Conservation (phyloP, 75 land plant genomes). For the Selaginella tamariscina region DNA sequence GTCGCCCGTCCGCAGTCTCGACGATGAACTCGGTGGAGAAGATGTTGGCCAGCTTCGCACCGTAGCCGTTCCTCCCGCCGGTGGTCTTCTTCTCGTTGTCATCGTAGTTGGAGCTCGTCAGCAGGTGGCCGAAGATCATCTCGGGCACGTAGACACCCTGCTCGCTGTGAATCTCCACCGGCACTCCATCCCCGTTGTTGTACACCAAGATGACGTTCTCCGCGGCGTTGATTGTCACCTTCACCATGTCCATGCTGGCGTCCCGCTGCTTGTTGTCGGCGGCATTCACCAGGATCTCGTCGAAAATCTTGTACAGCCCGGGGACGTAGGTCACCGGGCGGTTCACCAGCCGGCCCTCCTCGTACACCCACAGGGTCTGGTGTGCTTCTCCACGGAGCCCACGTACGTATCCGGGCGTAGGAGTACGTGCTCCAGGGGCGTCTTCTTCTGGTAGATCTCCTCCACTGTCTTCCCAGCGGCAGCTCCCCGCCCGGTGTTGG, state of each 20-base stretch:
- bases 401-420: conserved; percentile 94
- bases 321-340: conserved; percentile 59
- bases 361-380: conserved; percentile 79
- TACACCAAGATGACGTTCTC: conserved; percentile 58
- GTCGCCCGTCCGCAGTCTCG: conserved; percentile 86
- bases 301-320: conserved; percentile 97
- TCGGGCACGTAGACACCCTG: conserved; percentile 97
- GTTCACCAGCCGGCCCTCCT: conserved; percentile 45
- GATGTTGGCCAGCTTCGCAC: conserved; percentile 72
- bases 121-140: conserved; percentile 80
- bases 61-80: conserved; percentile 91
- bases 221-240: conserved; percentile 58
- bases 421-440: conserved; percentile 91
- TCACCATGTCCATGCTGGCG: conserved; percentile 62
- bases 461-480: conserved; percentile 91
- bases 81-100: conserved; percentile 88
- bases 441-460: conserved; percentile 92
- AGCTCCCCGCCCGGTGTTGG: no score
- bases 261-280: conserved; percentile 98
- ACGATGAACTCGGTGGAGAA: conserved; percentile 90
- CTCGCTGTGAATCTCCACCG: conserved; percentile 82
- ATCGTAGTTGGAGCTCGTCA: conserved; percentile 92
- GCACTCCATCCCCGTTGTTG: conserved; percentile 91
- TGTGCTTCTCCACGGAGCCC: conserved; percentile 91
- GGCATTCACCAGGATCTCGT: conserved; percentile 93